phyloP scores from a whole-genome alignment of 768 basidiomycete species.

The Mycena maculata region DNA sequence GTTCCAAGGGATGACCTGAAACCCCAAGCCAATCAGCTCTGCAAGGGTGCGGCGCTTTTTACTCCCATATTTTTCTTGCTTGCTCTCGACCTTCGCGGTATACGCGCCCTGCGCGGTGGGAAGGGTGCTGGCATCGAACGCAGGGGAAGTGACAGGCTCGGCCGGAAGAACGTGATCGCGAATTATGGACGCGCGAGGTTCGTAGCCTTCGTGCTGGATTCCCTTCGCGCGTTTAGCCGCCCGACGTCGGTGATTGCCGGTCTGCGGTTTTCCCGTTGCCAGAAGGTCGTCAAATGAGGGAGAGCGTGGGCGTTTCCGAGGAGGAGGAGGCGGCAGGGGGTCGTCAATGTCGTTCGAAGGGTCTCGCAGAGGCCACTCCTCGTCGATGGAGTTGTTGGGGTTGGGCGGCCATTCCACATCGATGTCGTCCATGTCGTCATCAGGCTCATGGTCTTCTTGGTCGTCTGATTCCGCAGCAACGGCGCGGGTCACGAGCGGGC shows the following conservation, averaged over 20 bases:
- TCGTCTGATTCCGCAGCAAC: not conserved
- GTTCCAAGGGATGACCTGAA: too few relatives aligned
- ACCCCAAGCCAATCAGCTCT: too few relatives aligned
- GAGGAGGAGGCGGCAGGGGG: not conserved
- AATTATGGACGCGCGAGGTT: not conserved
- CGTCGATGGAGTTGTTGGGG: not conserved
- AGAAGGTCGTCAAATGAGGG: not conserved
- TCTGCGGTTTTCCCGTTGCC: not conserved
- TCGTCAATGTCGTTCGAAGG: not conserved
- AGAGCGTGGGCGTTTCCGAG: not conserved
- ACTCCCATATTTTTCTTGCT: too few relatives aligned
- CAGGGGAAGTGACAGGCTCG: too few relatives aligned
- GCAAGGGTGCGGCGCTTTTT: too few relatives aligned
- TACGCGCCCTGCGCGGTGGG: too few relatives aligned
- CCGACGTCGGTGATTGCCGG: too few relatives aligned
- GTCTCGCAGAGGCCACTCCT: not conserved
- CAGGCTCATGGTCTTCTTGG: constrained; percentile 1
- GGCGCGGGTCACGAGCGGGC: not conserved
- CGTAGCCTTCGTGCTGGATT: not conserved
- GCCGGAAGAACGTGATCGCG: not conserved
- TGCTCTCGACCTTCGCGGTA: too few relatives aligned
- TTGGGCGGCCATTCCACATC: too few relatives aligned
- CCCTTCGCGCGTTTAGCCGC: not conserved
- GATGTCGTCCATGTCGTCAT: too few relatives aligned
- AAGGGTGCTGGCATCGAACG: not conserved